Conservation (phyloP, 202 grass and related monocot species). For the Sporobolus alterniflorus region DNA sequence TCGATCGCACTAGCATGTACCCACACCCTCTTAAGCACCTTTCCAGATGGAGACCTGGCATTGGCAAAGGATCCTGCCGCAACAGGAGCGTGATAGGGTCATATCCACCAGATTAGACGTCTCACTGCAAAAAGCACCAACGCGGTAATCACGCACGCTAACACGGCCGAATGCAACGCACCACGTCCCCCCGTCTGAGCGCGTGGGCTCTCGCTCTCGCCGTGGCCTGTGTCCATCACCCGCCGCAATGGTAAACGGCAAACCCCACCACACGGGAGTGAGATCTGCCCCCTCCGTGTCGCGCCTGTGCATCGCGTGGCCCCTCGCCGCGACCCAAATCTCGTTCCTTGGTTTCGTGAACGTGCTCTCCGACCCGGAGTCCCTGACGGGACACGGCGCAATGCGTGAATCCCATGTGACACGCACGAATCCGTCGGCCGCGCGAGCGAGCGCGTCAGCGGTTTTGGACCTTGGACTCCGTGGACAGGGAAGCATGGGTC, state of each 20-base stretch:
- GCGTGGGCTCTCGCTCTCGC: background rate
- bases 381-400: no score
- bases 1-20: background rate
- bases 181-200: background rate
- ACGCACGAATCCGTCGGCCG: background rate
- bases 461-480: background rate
- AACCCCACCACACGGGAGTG: background rate
- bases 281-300: slow-evolving; percentile 27
- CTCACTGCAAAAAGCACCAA: background rate
- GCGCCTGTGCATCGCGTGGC: background rate
- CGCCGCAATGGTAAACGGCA: background rate
- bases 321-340: background rate
- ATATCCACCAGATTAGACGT: background rate
- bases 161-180: no score
- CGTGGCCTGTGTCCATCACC: background rate
- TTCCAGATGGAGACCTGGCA: no score
- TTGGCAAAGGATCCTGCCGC: background rate
- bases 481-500: background rate
- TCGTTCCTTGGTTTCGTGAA: no score
- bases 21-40: background rate
- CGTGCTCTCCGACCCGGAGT: no score
- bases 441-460: no score
- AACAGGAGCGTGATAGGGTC: background rate
- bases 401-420: background rate
- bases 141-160: background rate